Evolutionary conservation across 768 basidiomycete genomes (phyloP).

Genomic region (Plicaturopsis crispa): DNA sequence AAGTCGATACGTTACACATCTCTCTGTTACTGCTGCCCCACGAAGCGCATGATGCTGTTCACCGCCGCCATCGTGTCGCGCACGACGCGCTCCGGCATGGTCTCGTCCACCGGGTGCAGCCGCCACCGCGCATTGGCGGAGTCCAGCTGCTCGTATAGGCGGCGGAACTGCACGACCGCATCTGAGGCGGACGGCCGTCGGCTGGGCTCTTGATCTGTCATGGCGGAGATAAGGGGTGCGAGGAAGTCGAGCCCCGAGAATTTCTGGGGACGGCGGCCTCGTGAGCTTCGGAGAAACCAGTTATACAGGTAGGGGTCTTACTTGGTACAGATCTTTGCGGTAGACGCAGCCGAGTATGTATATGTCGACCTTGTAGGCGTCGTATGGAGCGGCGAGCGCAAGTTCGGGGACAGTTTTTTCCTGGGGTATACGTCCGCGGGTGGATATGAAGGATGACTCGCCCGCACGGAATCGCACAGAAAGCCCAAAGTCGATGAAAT

Average conservation of each 20-base stretch:
- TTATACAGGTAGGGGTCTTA: too few species aligned
- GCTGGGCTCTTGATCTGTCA: not conserved
- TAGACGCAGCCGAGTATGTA: not conserved
- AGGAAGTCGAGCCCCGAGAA: not conserved
- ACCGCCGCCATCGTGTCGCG: too few species aligned
- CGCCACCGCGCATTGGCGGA: not conserved
- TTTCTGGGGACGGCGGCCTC: not conserved
- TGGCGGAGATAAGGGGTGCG: not conserved
- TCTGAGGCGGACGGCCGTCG: not conserved
- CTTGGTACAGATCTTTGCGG: not conserved
- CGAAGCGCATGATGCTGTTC: too few species aligned
- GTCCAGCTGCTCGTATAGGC: not conserved
- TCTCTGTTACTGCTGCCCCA: too few species aligned
- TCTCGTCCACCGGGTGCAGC: not conserved
- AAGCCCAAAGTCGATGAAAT: constrained; percentile 12
- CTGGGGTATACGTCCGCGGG: too few species aligned
- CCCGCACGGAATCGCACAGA: constrained; percentile 4
- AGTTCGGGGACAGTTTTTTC: constrained; percentile 3
- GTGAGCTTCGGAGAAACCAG: too few species aligned
- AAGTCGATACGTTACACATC: too few species aligned
- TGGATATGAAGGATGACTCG: too few species aligned
- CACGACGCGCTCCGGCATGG: not conserved
- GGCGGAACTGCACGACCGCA: not conserved
- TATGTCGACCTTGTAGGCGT: not conserved
- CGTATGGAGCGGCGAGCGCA: not conserved